Evolutionary conservation across 2,329 filamentous ascomycete species (phyloP).

Genomic region (Gnomoniopsis sp.): DNA sequence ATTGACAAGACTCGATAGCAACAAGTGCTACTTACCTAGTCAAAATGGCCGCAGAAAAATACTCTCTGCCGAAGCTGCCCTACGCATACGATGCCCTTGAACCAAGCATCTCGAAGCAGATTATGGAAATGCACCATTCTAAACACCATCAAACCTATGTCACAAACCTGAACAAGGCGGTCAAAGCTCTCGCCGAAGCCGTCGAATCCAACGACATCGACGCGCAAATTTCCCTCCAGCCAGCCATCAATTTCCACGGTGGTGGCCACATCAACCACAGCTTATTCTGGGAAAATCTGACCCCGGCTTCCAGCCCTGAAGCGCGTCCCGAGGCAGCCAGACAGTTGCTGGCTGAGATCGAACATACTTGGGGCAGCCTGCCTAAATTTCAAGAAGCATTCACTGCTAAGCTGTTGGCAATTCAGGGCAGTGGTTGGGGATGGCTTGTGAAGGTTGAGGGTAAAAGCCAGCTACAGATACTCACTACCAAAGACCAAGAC

Average conservation of each 20-base stretch:
- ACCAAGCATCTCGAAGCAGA: conserved; percentile 72
- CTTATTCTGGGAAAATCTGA: conserved; percentile 69
- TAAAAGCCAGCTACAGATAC: conserved; percentile 58
- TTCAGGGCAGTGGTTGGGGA: conserved; percentile 86
- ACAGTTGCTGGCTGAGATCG: conserved; percentile 58
- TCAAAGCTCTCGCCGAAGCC: conserved; percentile 65
- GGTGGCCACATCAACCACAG: conserved; percentile 66
- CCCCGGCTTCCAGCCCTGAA: conserved; percentile 55
- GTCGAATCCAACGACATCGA: conserved; percentile 51
- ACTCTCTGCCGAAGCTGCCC: conserved; percentile 28
- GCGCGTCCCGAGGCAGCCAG: conserved; percentile 56
- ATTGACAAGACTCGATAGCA: background rate
- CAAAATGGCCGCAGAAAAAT: conserved; percentile 28
- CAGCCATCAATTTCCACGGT: conserved; percentile 65
- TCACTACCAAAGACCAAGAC: conserved; percentile 86
- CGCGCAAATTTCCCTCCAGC: conserved; percentile 58
- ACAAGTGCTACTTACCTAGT: background rate
- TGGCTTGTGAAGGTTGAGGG: conserved; percentile 71
- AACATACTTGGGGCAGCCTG: conserved; percentile 64
- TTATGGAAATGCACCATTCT: conserved; percentile 95
- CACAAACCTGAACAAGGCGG: conserved; percentile 78
- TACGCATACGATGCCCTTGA: conserved; percentile 52
- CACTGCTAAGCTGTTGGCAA: conserved; percentile 59
- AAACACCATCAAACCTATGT: conserved; percentile 96
- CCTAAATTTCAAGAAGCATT: conserved; percentile 65